Conservation (phyloP, 225 moss, liverwort and hornwort species). For the Rhytidiadelphus loreus region DNA sequence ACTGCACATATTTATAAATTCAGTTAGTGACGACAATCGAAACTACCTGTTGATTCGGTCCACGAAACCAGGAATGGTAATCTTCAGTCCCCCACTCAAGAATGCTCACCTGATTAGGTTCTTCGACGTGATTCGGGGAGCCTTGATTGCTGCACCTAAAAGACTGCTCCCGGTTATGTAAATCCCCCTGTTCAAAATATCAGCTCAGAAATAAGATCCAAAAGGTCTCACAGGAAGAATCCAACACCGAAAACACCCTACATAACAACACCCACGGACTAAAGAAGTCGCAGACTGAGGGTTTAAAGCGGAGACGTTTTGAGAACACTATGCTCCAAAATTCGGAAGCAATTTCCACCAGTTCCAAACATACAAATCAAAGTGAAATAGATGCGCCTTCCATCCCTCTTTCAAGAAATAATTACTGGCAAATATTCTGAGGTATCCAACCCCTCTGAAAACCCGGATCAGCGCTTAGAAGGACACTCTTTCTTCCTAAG, state of each 20-base stretch:
- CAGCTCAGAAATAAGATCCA: not conserved
- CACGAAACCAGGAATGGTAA: not conserved
- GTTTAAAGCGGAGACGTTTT: not conserved
- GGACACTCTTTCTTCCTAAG: not conserved
- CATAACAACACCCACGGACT: not conserved
- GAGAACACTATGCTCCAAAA: not conserved
- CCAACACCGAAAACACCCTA: not conserved
- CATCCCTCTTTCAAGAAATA: not conserved
- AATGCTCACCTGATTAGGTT: constrained; percentile 79
- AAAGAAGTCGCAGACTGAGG: not conserved
- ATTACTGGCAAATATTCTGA: not conserved
- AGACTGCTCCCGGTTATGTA: constrained; percentile 99
- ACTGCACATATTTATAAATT: constrained; percentile 25
- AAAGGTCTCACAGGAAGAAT: not conserved
- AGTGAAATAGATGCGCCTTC: not conserved
- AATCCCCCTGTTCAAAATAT: constrained; percentile 65
- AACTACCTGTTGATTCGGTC: not conserved
- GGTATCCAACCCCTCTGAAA: not conserved
- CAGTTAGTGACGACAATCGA: not conserved
- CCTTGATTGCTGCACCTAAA: constrained; percentile 93
- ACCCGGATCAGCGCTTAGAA: not conserved
- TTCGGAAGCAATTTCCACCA: not conserved
- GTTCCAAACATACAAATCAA: not conserved
- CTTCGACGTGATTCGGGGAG: constrained; percentile 94
- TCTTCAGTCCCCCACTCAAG: not conserved